These are phyloP conservation scores for Daedaleopsis sinensis DNA, from an alignment of 768 basidiomycete genomes.

Conservation along the genomic window DNA sequence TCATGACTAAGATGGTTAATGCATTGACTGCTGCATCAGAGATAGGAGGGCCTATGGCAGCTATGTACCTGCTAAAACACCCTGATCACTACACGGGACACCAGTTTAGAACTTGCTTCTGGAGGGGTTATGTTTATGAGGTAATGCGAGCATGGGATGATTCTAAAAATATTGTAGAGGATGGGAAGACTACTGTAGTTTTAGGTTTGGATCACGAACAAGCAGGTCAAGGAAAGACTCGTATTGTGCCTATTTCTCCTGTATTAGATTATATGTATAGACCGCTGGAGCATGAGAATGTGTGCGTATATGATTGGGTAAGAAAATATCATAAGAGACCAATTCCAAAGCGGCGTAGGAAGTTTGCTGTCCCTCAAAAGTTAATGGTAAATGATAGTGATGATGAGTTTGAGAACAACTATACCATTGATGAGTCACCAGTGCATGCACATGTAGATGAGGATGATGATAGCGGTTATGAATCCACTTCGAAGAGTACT, in stretches of 20 bases:
- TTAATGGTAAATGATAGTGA: background rate
- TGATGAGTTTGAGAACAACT: background rate
- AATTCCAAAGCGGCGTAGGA: background rate
- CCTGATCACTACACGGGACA: slow-evolving; percentile 22
- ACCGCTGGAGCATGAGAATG: slow-evolving; percentile 3
- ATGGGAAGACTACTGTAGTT: slow-evolving; percentile 1
- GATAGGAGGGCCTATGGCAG: slow-evolving; percentile 20
- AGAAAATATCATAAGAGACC: background rate
- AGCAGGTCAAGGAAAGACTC: background rate
- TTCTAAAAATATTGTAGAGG: background rate
- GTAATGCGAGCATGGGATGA: slow-evolving; percentile 3
- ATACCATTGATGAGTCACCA: background rate
- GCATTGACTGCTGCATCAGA: slow-evolving; percentile 6
- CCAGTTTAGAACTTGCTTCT: slow-evolving; percentile 14
- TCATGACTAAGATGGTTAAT: slow-evolving; percentile 12
- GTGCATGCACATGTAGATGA: background rate
- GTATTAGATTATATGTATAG: slow-evolving; percentile 13
- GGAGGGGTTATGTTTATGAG: slow-evolving; percentile 4
- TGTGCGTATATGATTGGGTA: slow-evolving; percentile 9
- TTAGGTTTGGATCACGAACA: background rate
- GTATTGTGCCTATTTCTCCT: slow-evolving; percentile 6
- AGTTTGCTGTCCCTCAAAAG: background rate
- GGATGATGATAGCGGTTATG: background rate
- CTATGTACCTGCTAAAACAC: slow-evolving; percentile 16
- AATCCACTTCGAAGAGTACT: background rate